Evolutionary conservation across 2,329 filamentous ascomycete genomes (phyloP).

Genomic region (Cordyceps cateniannulata): DNA sequence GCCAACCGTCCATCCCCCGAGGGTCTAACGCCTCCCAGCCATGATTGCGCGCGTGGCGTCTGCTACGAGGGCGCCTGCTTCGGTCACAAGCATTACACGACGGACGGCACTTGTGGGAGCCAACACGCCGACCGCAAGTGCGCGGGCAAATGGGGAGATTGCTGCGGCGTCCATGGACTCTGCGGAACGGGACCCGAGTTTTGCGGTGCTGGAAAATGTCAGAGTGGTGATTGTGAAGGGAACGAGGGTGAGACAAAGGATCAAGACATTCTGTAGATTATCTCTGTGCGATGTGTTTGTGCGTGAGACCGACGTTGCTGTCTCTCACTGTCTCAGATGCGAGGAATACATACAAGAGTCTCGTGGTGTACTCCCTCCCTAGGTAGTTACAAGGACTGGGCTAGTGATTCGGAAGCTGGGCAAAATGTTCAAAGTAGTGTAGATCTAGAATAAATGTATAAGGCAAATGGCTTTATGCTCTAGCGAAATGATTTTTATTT

Average conservation of each 20-base stretch:
- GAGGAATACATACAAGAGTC: no score
- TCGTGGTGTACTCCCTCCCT: no score
- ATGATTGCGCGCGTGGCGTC: slow-evolving; percentile 25
- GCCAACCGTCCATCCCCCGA: background rate
- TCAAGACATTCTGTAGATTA: background rate
- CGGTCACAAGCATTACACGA: slow-evolving; percentile 24
- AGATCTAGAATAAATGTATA: no score
- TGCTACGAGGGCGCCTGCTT: slow-evolving; percentile 28
- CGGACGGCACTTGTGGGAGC: slow-evolving; percentile 28
- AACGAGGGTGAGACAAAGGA: background rate
- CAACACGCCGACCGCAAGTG: slow-evolving; percentile 24
- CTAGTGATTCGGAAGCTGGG: no score
- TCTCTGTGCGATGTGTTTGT: background rate
- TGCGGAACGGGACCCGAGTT: slow-evolving; percentile 22
- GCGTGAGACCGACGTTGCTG: background rate
- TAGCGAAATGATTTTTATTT: no score
- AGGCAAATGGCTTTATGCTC: no score
- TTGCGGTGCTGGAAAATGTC: slow-evolving; percentile 16
- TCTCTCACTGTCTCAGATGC: background rate
- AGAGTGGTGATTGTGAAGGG: slow-evolving; percentile 18
- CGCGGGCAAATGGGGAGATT: slow-evolving; percentile 26
- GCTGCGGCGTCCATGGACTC: slow-evolving; percentile 22
- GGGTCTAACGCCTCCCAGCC: slow-evolving; percentile 15
- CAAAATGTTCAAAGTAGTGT: no score
- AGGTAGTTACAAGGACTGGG: no score